Evolutionary conservation across 1,284 basidiomycete species (phyloP), one percentile per base, ranked within the genome.

Genomic region (Ganoderma leucocontextum): DNA sequence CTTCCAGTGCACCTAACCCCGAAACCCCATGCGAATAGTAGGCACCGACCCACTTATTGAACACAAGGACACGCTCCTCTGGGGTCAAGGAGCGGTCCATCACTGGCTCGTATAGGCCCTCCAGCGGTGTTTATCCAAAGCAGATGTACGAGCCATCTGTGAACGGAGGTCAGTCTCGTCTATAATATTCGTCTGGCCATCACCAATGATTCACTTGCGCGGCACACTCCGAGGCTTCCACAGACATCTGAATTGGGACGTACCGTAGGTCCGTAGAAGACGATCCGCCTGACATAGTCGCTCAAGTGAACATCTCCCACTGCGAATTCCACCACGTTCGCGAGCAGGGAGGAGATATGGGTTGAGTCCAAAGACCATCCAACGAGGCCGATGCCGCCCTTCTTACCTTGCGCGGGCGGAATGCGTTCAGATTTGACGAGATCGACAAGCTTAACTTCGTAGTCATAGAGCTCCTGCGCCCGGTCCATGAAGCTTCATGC

Each of bases 391-490:
- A 69, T 69, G 2, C 66, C 70, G n/a, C 68, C 68, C 29, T 33
- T 65, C 7, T 60, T 62, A 2, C 53, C 57, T 38, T 63, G 22
- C 29, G 63, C 38, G 6, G 70, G 71, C 1, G 75, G 65, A 2
- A 77, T 68, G 13, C 60, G 64, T 41, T 73, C 68, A 15, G 59
- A 65, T 15, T 69, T 55, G 42, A 78, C 72, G 29, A 78, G 62
- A 59, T 74, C 74, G 4, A 71, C 74, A 0, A 80, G 69, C n/a
- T n/a, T n/a, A n/a, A n/a, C n/a, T n/a, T n/a, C n/a, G 63, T 79
- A 78, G 10, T 69, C 72, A 15, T 74, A 65, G 70, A 63, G 74
- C 63, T 62, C 78, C 29, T 75, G n/a, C 64, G 68, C 41, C 2
- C 65, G 67, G 1, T 25, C 58, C 39, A n/a, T n/a, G n/a, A n/a